These are phyloP conservation scores for Didymella sp. DNA, from an alignment of 2,329 filamentous ascomycete species.

Conservation along the genomic window DNA sequence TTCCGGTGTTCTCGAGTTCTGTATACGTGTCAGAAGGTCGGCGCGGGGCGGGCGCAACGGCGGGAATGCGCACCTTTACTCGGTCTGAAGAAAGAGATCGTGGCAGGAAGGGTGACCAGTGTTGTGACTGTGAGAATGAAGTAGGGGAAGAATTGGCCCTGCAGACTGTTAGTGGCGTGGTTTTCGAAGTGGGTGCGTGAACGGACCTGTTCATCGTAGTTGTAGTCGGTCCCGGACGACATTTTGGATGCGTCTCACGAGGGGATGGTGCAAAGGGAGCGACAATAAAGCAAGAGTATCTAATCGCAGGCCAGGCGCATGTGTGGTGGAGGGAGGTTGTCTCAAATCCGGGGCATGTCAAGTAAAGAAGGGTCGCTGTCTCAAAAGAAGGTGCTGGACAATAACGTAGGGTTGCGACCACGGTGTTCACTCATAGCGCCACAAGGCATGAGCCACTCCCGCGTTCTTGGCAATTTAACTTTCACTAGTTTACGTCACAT, in stretches of 20 bases:
- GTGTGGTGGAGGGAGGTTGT: slow-evolving; percentile 19
- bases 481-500: no score
- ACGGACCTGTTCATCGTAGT: slow-evolving; percentile 88
- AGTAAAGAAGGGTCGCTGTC: slow-evolving; percentile 30
- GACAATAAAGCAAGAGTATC: slow-evolving; percentile 25
- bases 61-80: slow-evolving; percentile 64
- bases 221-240: slow-evolving; percentile 77
- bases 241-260: slow-evolving; percentile 36
- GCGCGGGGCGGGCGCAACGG: slow-evolving; percentile 2
- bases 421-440: slow-evolving; percentile 40
- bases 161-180: slow-evolving; percentile 23
- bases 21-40: slow-evolving; percentile 21
- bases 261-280: slow-evolving; percentile 25
- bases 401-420: slow-evolving; percentile 37
- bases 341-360: slow-evolving; percentile 33
- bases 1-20: slow-evolving; percentile 79
- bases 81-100: slow-evolving; percentile 84
- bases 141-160: slow-evolving; percentile 98
- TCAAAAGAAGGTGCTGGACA: slow-evolving; percentile 40
- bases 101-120: slow-evolving; percentile 87
- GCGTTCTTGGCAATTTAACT: slow-evolving; percentile 16
- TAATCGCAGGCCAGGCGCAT: slow-evolving; percentile 27
- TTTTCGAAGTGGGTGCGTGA: slow-evolving; percentile 4
- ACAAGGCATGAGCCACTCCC: slow-evolving; percentile 29
- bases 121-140: slow-evolving; percentile 92